Conservation (phyloP, 2,329 filamentous ascomycete genomes). For the Fusarium anguioides region DNA sequence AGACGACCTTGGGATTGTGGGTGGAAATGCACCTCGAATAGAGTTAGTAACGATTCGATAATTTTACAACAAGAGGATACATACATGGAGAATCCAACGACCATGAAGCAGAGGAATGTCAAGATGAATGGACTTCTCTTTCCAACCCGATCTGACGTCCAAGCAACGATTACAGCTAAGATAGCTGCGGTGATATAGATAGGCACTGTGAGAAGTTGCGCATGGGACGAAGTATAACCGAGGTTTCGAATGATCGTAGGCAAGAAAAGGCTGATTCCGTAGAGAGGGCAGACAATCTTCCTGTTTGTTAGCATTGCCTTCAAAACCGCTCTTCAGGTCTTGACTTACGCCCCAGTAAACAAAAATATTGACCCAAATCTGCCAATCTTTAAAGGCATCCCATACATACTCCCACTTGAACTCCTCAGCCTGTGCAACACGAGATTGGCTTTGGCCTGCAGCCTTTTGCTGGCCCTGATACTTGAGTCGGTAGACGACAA, state of each 20-base stretch:
- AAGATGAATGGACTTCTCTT: constrained; percentile 68
- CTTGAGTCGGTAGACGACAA: constrained; percentile 77
- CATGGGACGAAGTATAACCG: constrained; percentile 66
- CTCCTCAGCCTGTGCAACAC: constrained; percentile 74
- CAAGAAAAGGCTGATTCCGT: constrained; percentile 69
- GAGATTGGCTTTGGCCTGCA: constrained; percentile 29
- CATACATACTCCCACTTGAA: constrained; percentile 82
- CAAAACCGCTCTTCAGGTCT: rapidly evolving
- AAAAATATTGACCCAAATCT: constrained; percentile 72
- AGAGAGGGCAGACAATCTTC: constrained; percentile 64
- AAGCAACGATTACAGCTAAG: constrained; percentile 64
- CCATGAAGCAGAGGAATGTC: constrained; percentile 62
- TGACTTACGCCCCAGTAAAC: constrained; percentile 71
- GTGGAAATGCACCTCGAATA: constrained; percentile 65
- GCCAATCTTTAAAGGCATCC: constrained; percentile 81
- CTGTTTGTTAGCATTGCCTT: background rate
- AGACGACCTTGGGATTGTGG: constrained; percentile 69
- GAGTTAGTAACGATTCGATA: background rate
- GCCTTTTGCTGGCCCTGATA: constrained; percentile 63
- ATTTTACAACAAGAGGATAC: constrained; percentile 3
- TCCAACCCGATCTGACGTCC: constrained; percentile 64
- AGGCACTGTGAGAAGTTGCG: constrained; percentile 73
- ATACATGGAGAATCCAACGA: constrained; percentile 67
- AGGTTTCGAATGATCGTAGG: constrained; percentile 72
- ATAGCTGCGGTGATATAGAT: constrained; percentile 72